A percentile compares a stretch with the other conserved stretches of the same genome.
phyloP scores from a whole-genome alignment of 495 filamentous ascomycete genomes.

The Neurospora hispaniola region DNA sequence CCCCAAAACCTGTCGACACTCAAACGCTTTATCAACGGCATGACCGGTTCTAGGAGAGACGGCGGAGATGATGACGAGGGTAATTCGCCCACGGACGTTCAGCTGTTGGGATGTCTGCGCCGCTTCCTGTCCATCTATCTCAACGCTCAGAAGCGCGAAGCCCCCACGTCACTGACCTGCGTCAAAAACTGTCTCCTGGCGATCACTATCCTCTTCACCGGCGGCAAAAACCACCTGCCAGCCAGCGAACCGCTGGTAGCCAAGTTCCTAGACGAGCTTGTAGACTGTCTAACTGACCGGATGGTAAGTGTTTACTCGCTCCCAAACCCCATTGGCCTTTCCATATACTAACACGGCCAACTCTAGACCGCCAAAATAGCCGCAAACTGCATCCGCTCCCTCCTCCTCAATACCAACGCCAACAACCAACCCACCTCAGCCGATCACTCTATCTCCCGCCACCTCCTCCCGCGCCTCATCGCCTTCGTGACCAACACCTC shows the following conservation, averaged over 20 bases:
- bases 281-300: conserved; percentile 73
- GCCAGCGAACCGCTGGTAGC: conserved; percentile 60
- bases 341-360: too few relatives aligned
- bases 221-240: conserved; percentile 58
- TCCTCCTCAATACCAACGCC: conserved; percentile 52
- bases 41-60: conserved; percentile 38
- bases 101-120: conserved; percentile 60
- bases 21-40: conserved; percentile 74
- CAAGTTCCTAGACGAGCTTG: conserved; percentile 60
- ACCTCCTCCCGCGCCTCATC: conserved; percentile 67
- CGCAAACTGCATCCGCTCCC: conserved; percentile 72
- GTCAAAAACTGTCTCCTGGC: conserved; percentile 89
- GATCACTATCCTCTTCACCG: conserved; percentile 78
- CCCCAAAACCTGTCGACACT: conserved; percentile 87
- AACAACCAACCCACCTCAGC: conserved; percentile 39
- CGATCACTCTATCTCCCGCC: conserved; percentile 61
- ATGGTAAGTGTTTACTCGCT: conserved; percentile 35
- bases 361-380: conserved; percentile 72
- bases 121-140: conserved; percentile 73
- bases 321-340: too few relatives aligned
- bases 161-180: conserved; percentile 67
- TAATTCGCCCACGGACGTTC: conserved; percentile 32
- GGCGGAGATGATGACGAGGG: conserved; percentile 11
- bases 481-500: conserved; percentile 58
- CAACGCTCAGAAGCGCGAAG: conserved; percentile 73